Evolutionary conservation across 2,329 filamentous ascomycete species (phyloP), one percentile per base, ranked within the genome.

Genomic region (Huntiella decipiens): DNA sequence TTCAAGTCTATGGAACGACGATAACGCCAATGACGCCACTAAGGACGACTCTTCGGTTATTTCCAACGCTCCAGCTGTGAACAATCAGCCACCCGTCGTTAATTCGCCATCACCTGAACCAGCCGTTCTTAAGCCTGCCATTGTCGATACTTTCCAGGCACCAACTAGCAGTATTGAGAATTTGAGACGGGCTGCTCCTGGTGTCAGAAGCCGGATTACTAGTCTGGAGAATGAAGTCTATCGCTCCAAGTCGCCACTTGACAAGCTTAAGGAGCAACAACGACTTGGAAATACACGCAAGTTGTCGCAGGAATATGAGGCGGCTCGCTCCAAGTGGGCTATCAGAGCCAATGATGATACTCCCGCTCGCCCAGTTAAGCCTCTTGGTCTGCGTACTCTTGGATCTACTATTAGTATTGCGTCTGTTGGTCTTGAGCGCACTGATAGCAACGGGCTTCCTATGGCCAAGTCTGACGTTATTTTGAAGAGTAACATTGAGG

Each of bases 211-310:
- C 39, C 47, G 47, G 12, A 49, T 49, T 38, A 49, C 44, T 38
- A 49, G 44, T 16, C 32, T 49, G 32, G 47, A 49, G 17, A 46
- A 49, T 15, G 47, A 49, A 22, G 47, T 49, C 13, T 43, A 46
- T 44, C 47, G 47, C 11, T 41, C 47, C 33, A 49, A 49, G 47
- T 49, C 47, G 16, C 47, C 44, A 13, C 47, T 49, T 46, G 47
- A 49, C 46, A 49, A 49, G 43, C 47, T 49, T 36, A 49, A 49
- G 47, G 47, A 49, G 28, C 47, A 49, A 32, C 43, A 35, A n/a
- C 47, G 47, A 13, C 39, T 19, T 13, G 34, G 15, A 32, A 43
- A 48, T 13, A 32, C 33, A n/a, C 43, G 44, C 38, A 49, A 49
- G 36, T 32, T 49, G 13, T 49, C 47, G 4, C 38, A 49, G 8